Base-by-base conservation (phyloP, 208 protist genomes). In the Trypanosoma caninum region DNA sequence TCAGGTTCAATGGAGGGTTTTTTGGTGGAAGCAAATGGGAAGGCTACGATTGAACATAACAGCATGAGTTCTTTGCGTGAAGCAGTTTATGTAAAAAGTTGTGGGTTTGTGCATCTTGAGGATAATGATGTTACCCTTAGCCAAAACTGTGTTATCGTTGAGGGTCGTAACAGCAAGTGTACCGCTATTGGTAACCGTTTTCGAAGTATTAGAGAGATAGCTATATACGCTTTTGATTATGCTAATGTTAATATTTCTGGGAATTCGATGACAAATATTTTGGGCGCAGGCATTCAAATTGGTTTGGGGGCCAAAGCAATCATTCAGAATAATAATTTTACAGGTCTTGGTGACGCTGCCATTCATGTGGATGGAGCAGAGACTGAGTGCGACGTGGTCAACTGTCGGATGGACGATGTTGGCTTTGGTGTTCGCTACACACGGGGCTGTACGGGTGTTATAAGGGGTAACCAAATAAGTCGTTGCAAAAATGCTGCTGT, bases 121-220 rank as follows among this genome's bases (percentile, higher is more conserved):
- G 46, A 60, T 13, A 80, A 76, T 54, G 52, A 61, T 35, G 20
- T 75, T 10, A 59, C 48, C 22, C 68, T 74, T 30, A 33, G 63
- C 34, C 31, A 59, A 20, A 31, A 65, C 30, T 64, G 63, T 27
- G 41, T 80, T n/a, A 38, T 70, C 46, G 59, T 76, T 1, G 27
- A 37, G 16, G 74, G 64, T n/a, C 7, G 51, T 8, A 40, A 37
- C 37, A 76, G 55, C 33, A 67, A 45, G 8, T 59, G 34, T 55
- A 51, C 31, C 7, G n/a, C 74, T 37, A 35, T 59, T 8, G 23
- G 28, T 22, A 67, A 71, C 52, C 33, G 33, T 25, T 69, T 80
- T 44, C 23, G 34, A 22, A 45, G 48, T 20, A 52, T 71, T 7
- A 51, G 22, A 16, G 33, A 7, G 11, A 51, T 42, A 22, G 68